Evolutionary conservation across 495 filamentous ascomycete species (phyloP).

Genomic region (Aspergillus kassunensis): DNA sequence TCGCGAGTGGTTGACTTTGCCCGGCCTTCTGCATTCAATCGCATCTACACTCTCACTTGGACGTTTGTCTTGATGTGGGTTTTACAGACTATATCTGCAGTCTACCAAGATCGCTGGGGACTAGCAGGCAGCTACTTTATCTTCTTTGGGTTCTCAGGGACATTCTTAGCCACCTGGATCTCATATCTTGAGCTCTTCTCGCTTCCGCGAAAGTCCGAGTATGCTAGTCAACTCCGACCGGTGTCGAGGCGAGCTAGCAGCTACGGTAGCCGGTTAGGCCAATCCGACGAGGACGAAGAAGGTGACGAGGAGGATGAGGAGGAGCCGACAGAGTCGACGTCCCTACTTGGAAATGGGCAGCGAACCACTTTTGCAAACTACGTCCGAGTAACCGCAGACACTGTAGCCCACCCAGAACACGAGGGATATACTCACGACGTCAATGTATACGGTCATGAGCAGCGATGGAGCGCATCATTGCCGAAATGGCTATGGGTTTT

Average conservation of each 20-base stretch:
- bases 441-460: conserved; percentile 70
- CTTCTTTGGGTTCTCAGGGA: conserved; percentile 70
- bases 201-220: conserved; percentile 65
- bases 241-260: conserved; percentile 40
- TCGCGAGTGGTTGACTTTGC: conserved; percentile 76
- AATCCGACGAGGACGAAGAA: conserved; percentile 34
- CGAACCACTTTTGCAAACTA: conserved; percentile 73
- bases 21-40: conserved; percentile 81
- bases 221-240: conserved; percentile 38
- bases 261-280: conserved; percentile 36
- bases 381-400: conserved; percentile 42
- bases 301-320: conserved; percentile 43
- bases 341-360: conserved; percentile 60
- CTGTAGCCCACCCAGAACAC: conserved; percentile 26
- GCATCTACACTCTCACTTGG: conserved; percentile 80
- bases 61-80: conserved; percentile 71
- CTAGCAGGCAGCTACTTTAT: conserved; percentile 79
- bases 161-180: conserved; percentile 71
- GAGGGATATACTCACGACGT: conserved; percentile 34
- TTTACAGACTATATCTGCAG: conserved; percentile 66
- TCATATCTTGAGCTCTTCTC: conserved; percentile 74
- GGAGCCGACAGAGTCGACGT: conserved; percentile 71
- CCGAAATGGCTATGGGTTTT: conserved; percentile 82
- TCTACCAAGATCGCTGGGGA: conserved; percentile 64
- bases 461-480: conserved; percentile 75